A percentile compares a stretch with the other conserved stretches of the same genome.
Conservation (phyloP, 257 asterid species). For the Solanum boliviense region DNA sequence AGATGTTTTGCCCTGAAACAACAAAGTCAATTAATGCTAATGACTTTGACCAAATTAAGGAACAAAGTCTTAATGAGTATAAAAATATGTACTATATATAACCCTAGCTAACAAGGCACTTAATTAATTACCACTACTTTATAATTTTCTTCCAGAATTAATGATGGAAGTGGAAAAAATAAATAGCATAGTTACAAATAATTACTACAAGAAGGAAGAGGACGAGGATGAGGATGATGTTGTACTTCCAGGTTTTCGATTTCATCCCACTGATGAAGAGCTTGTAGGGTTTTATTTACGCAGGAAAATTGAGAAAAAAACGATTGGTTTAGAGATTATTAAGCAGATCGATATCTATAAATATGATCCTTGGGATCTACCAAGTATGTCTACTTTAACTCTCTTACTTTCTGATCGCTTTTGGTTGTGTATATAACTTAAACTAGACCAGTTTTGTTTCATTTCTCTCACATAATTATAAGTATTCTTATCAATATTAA, state of each 20-base stretch:
- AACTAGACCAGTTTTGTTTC: neutral
- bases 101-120: neutral
- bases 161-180: conserved; percentile 11
- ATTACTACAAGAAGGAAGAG: neutral
- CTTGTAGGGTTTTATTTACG: conserved; percentile 41
- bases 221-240: neutral
- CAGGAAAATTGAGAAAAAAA: conserved; percentile 25
- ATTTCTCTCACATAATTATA: neutral
- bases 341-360: conserved; percentile 38
- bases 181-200: neutral
- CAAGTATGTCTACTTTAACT: conserved; percentile 15
- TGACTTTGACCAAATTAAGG: neutral
- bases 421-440: neutral
- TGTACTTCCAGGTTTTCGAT: conserved; percentile 42
- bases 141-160: neutral
- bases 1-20: neutral
- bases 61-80: neutral
- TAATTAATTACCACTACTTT: neutral
- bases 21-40: neutral
- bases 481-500: neutral
- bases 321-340: conserved; percentile 23
- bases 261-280: conserved; percentile 46
- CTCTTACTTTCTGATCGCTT: neutral
- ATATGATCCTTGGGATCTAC: conserved; percentile 53
- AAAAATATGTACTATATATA: neutral